Base-by-base conservation (phyloP, 176 grass and related monocot genomes). In the Poa pratensis region DNA sequence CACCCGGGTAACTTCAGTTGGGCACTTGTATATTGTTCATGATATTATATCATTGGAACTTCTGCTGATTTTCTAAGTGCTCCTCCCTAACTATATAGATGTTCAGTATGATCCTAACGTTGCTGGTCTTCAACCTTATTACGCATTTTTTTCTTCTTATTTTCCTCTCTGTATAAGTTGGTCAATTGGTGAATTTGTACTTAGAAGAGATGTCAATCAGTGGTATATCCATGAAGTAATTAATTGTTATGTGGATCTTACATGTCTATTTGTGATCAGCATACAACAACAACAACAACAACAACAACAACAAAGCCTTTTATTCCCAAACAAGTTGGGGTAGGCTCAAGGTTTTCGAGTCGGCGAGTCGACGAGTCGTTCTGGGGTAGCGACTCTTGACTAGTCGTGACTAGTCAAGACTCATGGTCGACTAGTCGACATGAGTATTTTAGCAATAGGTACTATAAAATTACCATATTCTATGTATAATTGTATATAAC, bases 1-100 rank as follows among this genome's bases (percentile, higher is more conserved):
- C 58, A 84, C 86, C 78, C 89, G 93, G 92, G 96, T 99, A 99
- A 94, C 52, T 66, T 72, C n/a, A 79, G 19, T 23, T 82, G 52
- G 34, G 8, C 27, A 39, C n/a, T 20, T 74, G 7, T 80, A 39
- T 57, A 30, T 72, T 86, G 5, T 11, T 35, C 16, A 58, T 75
- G 27, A 30, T 84, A 57, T 60, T 83, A 60, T 34, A 19, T 48
- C 46, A 48, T 73, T 12, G 23, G 23, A 63, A 48, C 5, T 72
- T 35, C 19, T 55, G 1, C 55, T 89, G 17, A 26, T 19, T 73
- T 75, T 75, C 39, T 13, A 64, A 68, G 35, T 26, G 83, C 74
- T 28, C 18, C n/a, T 34, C 9, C 5, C 60, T 34, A 5, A 51
- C 49, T 51, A 51, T 89, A 32, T 82, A 75, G 13, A 71, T 22